These are phyloP conservation scores for Periconia sp. DNA, from an alignment of 2,329 filamentous ascomycete genomes.

Conservation along the genomic window DNA sequence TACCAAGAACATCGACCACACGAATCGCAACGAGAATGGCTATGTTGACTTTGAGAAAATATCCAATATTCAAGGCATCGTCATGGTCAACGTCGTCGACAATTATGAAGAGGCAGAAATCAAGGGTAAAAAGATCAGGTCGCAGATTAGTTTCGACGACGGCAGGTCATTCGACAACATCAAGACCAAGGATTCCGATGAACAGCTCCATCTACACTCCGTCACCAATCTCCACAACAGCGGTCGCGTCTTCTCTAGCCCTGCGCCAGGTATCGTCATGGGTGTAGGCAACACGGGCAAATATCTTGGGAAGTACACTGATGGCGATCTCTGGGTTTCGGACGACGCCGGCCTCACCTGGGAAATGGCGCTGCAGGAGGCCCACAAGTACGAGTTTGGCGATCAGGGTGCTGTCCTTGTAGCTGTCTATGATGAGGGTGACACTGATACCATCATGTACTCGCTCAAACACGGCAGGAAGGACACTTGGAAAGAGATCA, in stretches of 20 bases:
- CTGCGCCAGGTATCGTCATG: constrained; percentile 92
- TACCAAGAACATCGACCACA: constrained; percentile 87
- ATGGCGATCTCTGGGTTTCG: constrained; percentile 85
- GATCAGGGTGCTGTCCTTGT: constrained; percentile 90
- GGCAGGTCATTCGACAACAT: constrained; percentile 82
- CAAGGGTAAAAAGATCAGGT: constrained; percentile 71
- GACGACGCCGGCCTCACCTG: constrained; percentile 90
- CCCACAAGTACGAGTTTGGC: constrained; percentile 96
- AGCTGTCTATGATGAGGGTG: constrained; percentile 72
- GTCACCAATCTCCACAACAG: constrained; percentile 83
- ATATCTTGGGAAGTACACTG: constrained; percentile 69
- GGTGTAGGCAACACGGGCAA: constrained; percentile 90
- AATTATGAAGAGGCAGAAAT: constrained; percentile 77
- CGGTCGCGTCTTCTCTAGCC: constrained; percentile 90
- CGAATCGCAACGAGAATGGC: constrained; percentile 78
- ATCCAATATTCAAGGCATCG: constrained; percentile 86
- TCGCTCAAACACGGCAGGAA: constrained; percentile 86
- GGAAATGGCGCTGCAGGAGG: constrained; percentile 74
- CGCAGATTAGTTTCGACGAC: constrained; percentile 93
- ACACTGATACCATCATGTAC: constrained; percentile 71
- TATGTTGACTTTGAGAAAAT: constrained; percentile 96
- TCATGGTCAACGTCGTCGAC: constrained; percentile 85
- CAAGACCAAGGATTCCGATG: constrained; percentile 68
- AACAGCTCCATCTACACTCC: constrained; percentile 85
- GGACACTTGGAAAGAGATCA: constrained; percentile 71